Conservation (phyloP, 2,329 filamentous ascomycete species). For the Sporothrix pseudoabietina region DNA sequence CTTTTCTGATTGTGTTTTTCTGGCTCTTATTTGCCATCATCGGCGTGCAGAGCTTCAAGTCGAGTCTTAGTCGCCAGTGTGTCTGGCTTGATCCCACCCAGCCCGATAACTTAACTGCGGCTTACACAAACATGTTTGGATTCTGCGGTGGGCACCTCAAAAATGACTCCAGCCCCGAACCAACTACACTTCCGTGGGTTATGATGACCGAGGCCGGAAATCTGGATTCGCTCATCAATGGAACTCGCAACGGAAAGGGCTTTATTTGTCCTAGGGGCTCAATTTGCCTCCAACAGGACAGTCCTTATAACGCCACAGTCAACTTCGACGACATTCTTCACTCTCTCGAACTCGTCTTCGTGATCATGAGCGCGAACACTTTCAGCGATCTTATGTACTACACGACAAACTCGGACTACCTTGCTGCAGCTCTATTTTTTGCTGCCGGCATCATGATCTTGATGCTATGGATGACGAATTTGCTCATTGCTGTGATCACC, state of each 20-base stretch:
- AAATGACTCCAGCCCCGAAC: slow-evolving; percentile 53
- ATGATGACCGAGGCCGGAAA: slow-evolving; percentile 44
- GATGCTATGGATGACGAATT: slow-evolving; percentile 94
- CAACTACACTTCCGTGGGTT: slow-evolving; percentile 65
- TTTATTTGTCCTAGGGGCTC: slow-evolving; percentile 86
- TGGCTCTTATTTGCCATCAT: slow-evolving; percentile 97
- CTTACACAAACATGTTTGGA: slow-evolving; percentile 66
- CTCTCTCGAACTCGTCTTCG: slow-evolving; percentile 91
- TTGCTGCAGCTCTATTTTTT: slow-evolving; percentile 78
- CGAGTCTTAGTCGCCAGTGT: slow-evolving; percentile 74
- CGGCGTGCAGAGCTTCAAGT: slow-evolving; percentile 94
- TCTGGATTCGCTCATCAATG: slow-evolving; percentile 53
- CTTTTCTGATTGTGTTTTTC: slow-evolving; percentile 93
- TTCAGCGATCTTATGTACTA: slow-evolving; percentile 95
- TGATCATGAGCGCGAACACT: slow-evolving; percentile 98
- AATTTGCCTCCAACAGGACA: slow-evolving; percentile 74
- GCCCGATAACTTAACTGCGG: slow-evolving; percentile 55
- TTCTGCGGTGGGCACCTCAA: slow-evolving; percentile 86
- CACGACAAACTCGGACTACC: slow-evolving; percentile 87
- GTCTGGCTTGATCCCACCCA: slow-evolving; percentile 71
- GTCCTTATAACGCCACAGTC: slow-evolving; percentile 81
- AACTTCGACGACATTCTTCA: slow-evolving; percentile 95
- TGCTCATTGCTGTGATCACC: slow-evolving; percentile 94
- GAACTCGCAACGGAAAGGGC: slow-evolving; percentile 68
- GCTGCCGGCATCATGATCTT: slow-evolving; percentile 80